Evolutionary conservation across 805 yeast genomes (phyloP).

Genomic region (Kazachstania taianensis): DNA sequence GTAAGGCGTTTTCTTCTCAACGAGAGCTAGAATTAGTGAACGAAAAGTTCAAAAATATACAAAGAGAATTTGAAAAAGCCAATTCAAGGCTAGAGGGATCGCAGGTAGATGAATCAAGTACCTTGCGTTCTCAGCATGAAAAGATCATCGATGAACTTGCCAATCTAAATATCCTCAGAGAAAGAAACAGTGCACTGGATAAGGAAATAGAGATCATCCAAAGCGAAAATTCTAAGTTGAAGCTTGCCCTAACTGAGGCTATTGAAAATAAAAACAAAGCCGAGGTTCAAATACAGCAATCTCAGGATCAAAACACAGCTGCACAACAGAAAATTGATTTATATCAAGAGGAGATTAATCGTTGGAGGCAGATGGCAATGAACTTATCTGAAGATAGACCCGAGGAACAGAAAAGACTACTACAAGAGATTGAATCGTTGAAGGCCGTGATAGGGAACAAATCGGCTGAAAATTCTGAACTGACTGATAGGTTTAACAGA

Average conservation of each 20-base stretch:
- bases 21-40: conserved; percentile 2
- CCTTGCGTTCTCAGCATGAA: not conserved
- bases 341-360: conserved; percentile 12
- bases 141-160: conserved; percentile 1
- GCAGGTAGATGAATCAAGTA: too few species aligned
- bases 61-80: not conserved
- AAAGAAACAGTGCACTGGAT: conserved; percentile 1
- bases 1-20: conserved; percentile 1
- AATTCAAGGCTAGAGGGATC: too few species aligned
- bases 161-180: conserved; percentile 5
- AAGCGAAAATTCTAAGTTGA: not conserved
- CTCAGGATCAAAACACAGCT: not conserved
- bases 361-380: conserved; percentile 9
- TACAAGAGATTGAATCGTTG: conserved; percentile 17
- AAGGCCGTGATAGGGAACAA: conserved; percentile 16
- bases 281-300: not conserved
- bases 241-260: not conserved
- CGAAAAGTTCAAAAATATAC: not conserved
- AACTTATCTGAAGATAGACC: conserved; percentile 9
- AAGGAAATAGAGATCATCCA: not conserved
- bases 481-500: conserved; percentile 25
- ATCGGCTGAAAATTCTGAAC: conserved; percentile 25
- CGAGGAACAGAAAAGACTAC: conserved; percentile 13
- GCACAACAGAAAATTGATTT: conserved; percentile 11
- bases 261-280: not conserved